Conservation (phyloP, 2,329 filamentous ascomycete genomes). For the Clonostachys sp. region DNA sequence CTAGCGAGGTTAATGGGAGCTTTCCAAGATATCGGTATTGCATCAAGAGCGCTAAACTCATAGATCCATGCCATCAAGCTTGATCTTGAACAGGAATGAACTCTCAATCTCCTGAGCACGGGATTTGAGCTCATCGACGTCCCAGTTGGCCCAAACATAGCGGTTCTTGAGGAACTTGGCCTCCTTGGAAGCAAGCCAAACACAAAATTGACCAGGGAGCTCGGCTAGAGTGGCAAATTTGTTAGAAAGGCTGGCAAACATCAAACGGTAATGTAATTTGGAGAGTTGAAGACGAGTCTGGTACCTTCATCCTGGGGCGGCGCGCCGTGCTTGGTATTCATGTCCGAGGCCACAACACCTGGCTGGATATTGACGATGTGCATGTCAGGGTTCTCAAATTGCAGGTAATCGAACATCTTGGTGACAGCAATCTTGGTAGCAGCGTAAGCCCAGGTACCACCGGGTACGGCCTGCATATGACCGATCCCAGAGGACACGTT, state of each 20-base stretch:
- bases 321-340: background rate
- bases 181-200: slow-evolving; percentile 12
- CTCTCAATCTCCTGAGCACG: slow-evolving; percentile 24
- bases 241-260: background rate
- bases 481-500: slow-evolving; percentile 8
- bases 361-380: slow-evolving; percentile 32
- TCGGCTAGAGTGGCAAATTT: slow-evolving; percentile 3
- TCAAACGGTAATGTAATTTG: background rate
- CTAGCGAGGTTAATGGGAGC: too few relatives aligned
- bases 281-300: background rate
- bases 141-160: slow-evolving; percentile 25
- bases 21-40: too few relatives aligned
- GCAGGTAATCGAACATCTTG: slow-evolving; percentile 27
- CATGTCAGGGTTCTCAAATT: slow-evolving; percentile 24
- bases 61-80: background rate
- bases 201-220: slow-evolving; percentile 9
- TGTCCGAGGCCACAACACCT: slow-evolving; percentile 30
- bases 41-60: background rate
- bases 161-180: slow-evolving; percentile 24
- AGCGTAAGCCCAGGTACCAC: slow-evolving; percentile 16
- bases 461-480: slow-evolving; percentile 8
- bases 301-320: background rate
- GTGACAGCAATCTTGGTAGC: slow-evolving; percentile 23
- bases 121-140: slow-evolving; percentile 25
- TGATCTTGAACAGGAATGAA: background rate